Evolutionary conservation across 371 early-diverging fungal genomes (phyloP).

Genomic region (Mortierella sp.): DNA sequence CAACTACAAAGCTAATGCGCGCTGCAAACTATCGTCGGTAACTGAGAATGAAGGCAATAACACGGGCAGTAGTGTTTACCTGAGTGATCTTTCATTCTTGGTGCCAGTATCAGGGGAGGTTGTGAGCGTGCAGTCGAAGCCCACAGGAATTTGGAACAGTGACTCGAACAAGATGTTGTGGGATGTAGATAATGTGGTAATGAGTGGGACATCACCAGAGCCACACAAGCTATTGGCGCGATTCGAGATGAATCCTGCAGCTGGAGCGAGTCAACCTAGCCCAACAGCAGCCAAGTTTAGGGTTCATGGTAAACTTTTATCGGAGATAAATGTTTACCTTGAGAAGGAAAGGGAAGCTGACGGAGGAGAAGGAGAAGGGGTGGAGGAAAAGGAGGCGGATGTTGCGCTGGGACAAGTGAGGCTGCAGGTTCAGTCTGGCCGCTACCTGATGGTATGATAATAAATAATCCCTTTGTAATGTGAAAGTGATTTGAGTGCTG

Average conservation of each 20-base stretch:
- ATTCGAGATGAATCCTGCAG: conserved; percentile 59
- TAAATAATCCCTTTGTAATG: too few relatives aligned
- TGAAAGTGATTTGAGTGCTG: too few relatives aligned
- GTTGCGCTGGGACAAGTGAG: conserved; percentile 43
- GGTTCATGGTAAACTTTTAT: conserved; percentile 56
- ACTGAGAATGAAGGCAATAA: not conserved
- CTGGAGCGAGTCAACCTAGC: conserved; percentile 58
- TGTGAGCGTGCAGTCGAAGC: conserved; percentile 64
- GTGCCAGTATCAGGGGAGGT: conserved; percentile 64
- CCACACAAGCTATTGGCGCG: conserved; percentile 63
- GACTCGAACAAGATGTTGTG: conserved; percentile 68
- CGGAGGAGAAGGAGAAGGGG: conserved; percentile 1
- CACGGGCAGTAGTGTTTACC: not conserved
- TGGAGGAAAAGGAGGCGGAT: not conserved
- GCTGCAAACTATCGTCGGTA: conserved; percentile 25
- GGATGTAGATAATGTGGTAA: conserved; percentile 58
- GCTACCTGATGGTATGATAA: conserved; percentile 37
- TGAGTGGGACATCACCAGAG: conserved; percentile 52
- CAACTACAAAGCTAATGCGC: conserved; percentile 61
- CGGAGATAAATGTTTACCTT: conserved; percentile 35
- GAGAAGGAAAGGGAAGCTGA: conserved; percentile 33
- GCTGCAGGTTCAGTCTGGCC: conserved; percentile 57
- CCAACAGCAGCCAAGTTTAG: conserved; percentile 66
- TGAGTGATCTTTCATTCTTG: conserved; percentile 62
- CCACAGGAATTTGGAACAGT: conserved; percentile 65